Conservation (phyloP, 2,329 filamentous ascomycete species). For the Aspergillus fischeri region DNA sequence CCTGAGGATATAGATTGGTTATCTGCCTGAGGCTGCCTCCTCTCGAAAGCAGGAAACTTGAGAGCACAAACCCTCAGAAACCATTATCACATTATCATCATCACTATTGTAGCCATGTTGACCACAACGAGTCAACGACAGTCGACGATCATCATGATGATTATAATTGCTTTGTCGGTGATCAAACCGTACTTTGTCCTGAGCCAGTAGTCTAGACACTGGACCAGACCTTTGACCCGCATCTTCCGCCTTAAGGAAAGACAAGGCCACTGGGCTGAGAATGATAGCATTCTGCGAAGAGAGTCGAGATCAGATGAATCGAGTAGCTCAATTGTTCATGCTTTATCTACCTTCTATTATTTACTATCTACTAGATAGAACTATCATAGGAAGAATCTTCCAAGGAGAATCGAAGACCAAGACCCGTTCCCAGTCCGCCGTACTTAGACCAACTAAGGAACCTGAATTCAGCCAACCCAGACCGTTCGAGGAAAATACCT, state of each 20-base stretch:
- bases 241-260: not conserved
- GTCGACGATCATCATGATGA: not conserved
- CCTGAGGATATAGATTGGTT: not conserved
- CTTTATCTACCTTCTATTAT: not conserved
- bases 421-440: too few relatives aligned
- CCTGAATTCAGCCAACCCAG: not conserved
- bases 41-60: not conserved
- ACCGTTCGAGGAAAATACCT: not conserved
- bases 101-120: too few relatives aligned
- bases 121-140: too few relatives aligned
- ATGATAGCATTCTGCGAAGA: not conserved
- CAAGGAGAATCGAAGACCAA: not conserved
- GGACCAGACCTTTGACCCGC: slow-evolving; percentile 6
- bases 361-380: not conserved
- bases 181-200: not conserved
- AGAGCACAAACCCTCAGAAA: not conserved
- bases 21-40: not conserved
- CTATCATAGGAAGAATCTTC: not conserved
- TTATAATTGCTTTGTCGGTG: not conserved
- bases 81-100: not conserved
- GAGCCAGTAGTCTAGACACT: slow-evolving; percentile 3
- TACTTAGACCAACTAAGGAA: too few relatives aligned
- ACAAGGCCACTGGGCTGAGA: not conserved
- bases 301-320: not conserved
- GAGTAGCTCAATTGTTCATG: not conserved